A percentile compares a stretch with the other conserved stretches of the same genome.
Conservation (phyloP, 257 asterid species). For the Salvia rosmarinus region DNA sequence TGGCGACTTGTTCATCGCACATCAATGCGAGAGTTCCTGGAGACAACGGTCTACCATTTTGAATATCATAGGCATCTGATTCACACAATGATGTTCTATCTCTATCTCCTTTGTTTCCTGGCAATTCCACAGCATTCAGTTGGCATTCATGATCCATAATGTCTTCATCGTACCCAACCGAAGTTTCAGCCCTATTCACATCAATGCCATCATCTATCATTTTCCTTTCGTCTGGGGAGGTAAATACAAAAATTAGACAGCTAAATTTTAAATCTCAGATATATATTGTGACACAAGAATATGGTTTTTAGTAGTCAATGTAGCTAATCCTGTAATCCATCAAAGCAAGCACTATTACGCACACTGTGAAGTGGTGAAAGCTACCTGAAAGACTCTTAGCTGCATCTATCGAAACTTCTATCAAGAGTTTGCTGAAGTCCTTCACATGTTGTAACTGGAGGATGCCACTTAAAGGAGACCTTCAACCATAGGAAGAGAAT, state of each 20-base stretch:
- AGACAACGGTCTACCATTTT: constrained; percentile 52
- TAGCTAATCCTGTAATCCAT: constrained; percentile 19
- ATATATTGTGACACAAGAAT: neutral
- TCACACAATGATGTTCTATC: constrained; percentile 35
- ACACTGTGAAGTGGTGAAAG: neutral
- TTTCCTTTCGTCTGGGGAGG: constrained; percentile 43
- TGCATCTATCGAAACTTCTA: constrained; percentile 59
- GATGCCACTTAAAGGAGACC: constrained; percentile 60
- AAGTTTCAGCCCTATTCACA: constrained; percentile 31
- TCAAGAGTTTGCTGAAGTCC: constrained; percentile 60
- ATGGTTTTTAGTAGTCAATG: neutral
- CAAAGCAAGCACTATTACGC: too few relatives aligned
- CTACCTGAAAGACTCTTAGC: constrained; percentile 54
- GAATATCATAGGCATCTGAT: constrained; percentile 33
- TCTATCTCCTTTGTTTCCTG: constrained; percentile 28
- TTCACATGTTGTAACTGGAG: constrained; percentile 53
- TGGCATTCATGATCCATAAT: constrained; percentile 32
- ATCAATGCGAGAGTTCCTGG: constrained; percentile 62
- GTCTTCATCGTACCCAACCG: constrained; percentile 35
- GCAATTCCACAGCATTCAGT: constrained; percentile 25
- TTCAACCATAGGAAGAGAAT: constrained; percentile 27
- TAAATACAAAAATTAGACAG: constrained; percentile 16
- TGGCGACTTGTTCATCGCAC: constrained; percentile 55
- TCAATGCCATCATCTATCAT: constrained; percentile 26
- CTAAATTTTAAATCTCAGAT: constrained; percentile 9